Conservation (phyloP, 768 basidiomycete species). For the Russula sp. region DNA sequence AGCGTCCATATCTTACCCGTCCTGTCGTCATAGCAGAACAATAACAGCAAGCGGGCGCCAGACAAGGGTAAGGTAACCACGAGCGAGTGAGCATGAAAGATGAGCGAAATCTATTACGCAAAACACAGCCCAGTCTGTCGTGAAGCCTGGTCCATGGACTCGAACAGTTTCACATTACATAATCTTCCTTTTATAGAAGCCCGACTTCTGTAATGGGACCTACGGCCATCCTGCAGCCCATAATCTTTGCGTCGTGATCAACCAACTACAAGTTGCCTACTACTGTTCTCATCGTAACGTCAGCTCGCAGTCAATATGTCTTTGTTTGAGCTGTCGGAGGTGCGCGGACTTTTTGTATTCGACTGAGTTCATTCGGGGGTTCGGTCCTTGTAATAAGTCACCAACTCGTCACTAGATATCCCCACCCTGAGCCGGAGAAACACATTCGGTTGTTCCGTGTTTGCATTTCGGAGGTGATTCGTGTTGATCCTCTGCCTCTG, state of each 20-base stretch:
- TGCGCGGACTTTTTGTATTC: too few species aligned
- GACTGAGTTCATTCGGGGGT: too few species aligned
- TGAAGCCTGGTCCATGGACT: background rate
- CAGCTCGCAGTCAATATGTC: too few species aligned
- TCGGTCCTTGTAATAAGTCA: too few species aligned
- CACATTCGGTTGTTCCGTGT: too few species aligned
- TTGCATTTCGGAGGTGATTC: too few species aligned
- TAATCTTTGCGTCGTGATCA: background rate
- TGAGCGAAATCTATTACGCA: background rate
- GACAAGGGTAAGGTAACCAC: background rate
- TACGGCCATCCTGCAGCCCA: background rate
- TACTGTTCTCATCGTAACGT: too few species aligned
- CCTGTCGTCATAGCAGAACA: slow-evolving; percentile 7
- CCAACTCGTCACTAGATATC: too few species aligned
- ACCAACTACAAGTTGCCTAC: background rate
- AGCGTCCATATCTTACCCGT: background rate
- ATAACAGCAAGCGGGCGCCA: background rate
- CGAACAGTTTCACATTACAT: background rate
- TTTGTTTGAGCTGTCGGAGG: too few species aligned
- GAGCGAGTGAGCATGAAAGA: background rate
- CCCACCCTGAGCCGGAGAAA: too few species aligned
- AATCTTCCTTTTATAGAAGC: background rate
- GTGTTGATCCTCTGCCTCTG: too few species aligned
- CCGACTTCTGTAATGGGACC: background rate
- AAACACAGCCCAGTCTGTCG: background rate